Base-by-base conservation (phyloP, 768 basidiomycete species). In the Suillus occidentalis region DNA sequence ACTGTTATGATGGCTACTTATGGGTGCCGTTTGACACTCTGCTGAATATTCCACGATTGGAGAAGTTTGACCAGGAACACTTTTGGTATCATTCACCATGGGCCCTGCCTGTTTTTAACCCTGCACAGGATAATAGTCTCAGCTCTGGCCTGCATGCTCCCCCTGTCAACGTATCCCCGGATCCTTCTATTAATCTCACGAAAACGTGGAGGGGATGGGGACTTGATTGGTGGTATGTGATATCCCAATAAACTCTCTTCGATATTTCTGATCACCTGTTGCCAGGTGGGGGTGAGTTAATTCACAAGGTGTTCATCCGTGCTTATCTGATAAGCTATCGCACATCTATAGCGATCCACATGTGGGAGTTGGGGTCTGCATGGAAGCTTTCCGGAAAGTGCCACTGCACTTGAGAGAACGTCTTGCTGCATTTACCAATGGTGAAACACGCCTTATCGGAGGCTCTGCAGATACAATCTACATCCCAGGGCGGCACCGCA, bases 61-160 rank as follows among this genome's bases (percentile, higher is more conserved):
- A 82, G 61, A 75, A 77, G 62, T 85, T 84, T 65, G 70, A 82
- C 67, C 82, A 83, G 67, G 72, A 72, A 53, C 68, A 72, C 18
- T 81, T 83, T 66, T 85, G 84, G 81, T 84, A 83, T 65, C 82
- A 84, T 66, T 84, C 81, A 5, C 82, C 83, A 3, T 82, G 79
- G 73, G 78, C 75, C n/a, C 61, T 71, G 13, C 78, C 77, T 42
- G 77, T 84, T n/a, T 77, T 72, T 13, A 84, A 84, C 65, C 75
- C 74, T 8, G 78, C 77, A 14, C 63, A 78, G 1, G 71, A 66
- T 18, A 64, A 72, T 18, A 64, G 49, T 40, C 50, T 72, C 53
- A 63, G 78, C 47, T 66, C 40, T 4, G 73, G 65, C 64, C 61
- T 68, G 37, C 82, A 81, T 63, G 74, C 81, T 9, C 79, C 82